Conservation (phyloP, 2,329 filamentous ascomycete species). For the Gnomoniopsis smithogilvyi region DNA sequence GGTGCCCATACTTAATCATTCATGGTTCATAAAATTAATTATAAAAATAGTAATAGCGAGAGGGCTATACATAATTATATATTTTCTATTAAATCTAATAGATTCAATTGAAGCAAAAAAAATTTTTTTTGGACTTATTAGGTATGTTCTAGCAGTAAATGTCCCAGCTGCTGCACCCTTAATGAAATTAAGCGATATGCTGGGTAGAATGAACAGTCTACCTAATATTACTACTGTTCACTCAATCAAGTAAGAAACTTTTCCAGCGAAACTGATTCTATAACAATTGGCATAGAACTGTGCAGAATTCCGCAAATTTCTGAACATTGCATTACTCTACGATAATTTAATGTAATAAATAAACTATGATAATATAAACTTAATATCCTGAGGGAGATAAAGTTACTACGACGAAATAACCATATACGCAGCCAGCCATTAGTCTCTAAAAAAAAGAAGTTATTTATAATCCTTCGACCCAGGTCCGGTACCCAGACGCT, state of each 20-base stretch:
- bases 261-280: conserved; percentile 16
- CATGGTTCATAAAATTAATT: conserved; percentile 9
- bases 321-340: conserved; percentile 13
- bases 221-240: conserved; percentile 6
- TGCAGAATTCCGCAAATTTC: conserved; percentile 14
- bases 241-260: conserved; percentile 13
- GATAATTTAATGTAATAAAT: conserved; percentile 14
- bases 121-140: no score
- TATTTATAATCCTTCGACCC: no score
- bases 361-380: conserved; percentile 3
- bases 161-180: no score
- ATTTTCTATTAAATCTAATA: background rate
- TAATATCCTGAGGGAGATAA: background rate
- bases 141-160: no score
- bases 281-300: conserved; percentile 15
- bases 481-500: no score
- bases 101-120: background rate
- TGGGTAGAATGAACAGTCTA: no score
- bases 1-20: background rate
- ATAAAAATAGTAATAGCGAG: conserved; percentile 12
- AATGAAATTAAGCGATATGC: no score
- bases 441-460: background rate
- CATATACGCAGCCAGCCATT: background rate
- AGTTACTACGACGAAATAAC: background rate
- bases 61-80: conserved; percentile 17